Percentiles rank a stretch among this genome's conserved stretches.
Evolutionary conservation across 73 alveolate species (phyloP).

Genomic region (Paramecium sonneborni): DNA sequence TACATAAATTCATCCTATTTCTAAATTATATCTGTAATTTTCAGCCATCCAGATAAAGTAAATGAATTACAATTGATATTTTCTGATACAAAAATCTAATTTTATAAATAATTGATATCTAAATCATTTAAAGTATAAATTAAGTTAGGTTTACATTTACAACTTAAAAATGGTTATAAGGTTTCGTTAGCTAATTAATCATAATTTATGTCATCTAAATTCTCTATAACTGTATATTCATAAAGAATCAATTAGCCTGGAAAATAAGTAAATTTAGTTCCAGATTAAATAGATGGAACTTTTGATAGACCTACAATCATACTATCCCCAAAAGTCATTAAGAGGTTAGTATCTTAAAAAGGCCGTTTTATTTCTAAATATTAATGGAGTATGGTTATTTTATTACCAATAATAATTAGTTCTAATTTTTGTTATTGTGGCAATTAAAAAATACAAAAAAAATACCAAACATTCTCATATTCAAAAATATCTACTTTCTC

Average conservation of each 20-base stretch:
- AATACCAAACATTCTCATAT: neutral
- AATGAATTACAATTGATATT: neutral
- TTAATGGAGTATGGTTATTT: neutral
- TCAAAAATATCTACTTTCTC: neutral
- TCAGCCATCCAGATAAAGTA: neutral
- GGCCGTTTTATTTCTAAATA: neutral
- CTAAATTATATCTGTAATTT: neutral
- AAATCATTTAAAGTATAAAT: neutral
- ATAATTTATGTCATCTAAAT: neutral
- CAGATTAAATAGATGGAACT: neutral
- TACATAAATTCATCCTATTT: neutral
- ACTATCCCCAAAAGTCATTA: neutral
- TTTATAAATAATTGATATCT: neutral
- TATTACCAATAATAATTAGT: neutral
- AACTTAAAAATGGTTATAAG: neutral
- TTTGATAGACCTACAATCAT: neutral
- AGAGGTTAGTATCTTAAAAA: neutral
- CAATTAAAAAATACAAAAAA: neutral
- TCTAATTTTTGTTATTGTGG: neutral
- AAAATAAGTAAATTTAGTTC: neutral
- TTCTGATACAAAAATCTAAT: neutral
- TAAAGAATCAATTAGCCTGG: neutral
- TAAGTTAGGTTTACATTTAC: neutral
- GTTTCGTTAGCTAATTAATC: neutral
- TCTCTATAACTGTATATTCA: neutral